Base-by-base conservation (phyloP, 257 asterid genomes). In the Galeopsis tetrahit region DNA sequence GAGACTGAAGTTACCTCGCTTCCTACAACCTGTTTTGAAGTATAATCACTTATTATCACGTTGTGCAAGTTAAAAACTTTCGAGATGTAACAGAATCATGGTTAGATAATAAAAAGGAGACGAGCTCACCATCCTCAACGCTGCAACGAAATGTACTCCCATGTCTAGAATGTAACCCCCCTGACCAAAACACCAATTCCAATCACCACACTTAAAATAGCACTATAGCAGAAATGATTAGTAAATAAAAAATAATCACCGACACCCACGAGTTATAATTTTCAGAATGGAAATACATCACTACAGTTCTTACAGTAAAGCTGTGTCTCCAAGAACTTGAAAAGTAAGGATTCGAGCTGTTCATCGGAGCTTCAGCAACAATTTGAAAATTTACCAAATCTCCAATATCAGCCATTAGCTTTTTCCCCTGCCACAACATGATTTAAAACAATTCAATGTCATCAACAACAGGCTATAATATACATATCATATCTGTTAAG, bases 91-190 rank as follows among this genome's bases (percentile, higher is more conserved):
- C 10, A 34, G 51, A 17, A 36, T 38, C 28, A 17, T 48, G 11
- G 4, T 59, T 10, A 49, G 13, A 34, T 5, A 7, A 28, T 42
- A 33, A 3, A 68, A 77, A 68, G 42, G 33, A 66, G 31, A 55
- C 43, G 4, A 44, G 60, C 82, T 74, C 78, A 89, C 96, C 96
- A 89, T 80, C 80, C 96, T 89, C 74, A 89, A 72, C 35, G 85
- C 84, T 34, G 96, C 93, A 63, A 89, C 60, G 38, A 77, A 87
- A 76, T 89, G 93, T 32, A 87, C 96, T 9, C 88, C 96, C 93
- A 83, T 87, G 77, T 89, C 96, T 60, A 87, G 85, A 79, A 87
- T 82, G 80, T 80, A 89, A 71, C 96, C 96, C 21, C 96, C 96
- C 96, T 89, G 82, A 75, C 60, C 60, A 78, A 63, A 17, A 77